Conservation (phyloP, 2,329 filamentous ascomycete species). For the Microcyclosporella mali region DNA sequence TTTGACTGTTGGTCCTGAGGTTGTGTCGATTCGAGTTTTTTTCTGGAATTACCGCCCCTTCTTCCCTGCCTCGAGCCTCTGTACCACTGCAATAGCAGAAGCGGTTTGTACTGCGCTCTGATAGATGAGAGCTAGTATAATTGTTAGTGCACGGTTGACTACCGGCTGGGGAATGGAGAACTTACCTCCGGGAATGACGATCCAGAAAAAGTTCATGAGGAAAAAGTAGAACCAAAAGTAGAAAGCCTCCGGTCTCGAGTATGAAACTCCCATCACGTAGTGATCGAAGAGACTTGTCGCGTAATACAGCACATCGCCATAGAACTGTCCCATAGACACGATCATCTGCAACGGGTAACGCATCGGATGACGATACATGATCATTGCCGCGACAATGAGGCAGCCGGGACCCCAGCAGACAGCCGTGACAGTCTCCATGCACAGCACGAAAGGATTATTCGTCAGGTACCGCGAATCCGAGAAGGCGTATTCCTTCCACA, state of each 20-base stretch:
- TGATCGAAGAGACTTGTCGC: constrained; percentile 58
- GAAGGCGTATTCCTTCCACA: constrained; percentile 89
- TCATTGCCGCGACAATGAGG: constrained; percentile 50
- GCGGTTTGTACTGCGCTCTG: constrained; percentile 21
- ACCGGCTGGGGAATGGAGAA: constrained; percentile 12
- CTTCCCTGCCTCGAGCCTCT: constrained; percentile 20
- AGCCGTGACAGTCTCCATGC: constrained; percentile 75
- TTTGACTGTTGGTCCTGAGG: not conserved
- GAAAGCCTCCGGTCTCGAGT: constrained; percentile 56
- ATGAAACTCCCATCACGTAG: constrained; percentile 47
- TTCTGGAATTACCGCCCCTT: constrained; percentile 14
- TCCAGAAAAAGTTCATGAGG: constrained; percentile 62
- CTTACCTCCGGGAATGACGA: constrained; percentile 54
- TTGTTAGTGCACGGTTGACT: constrained; percentile 6
- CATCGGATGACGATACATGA: constrained; percentile 49
- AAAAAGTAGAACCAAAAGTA: constrained; percentile 64
- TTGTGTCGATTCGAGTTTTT: not conserved
- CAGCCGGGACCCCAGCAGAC: constrained; percentile 62
- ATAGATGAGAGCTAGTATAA: constrained; percentile 23
- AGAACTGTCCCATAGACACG: constrained; percentile 58
- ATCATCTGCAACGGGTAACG: constrained; percentile 55
- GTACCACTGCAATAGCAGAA: constrained; percentile 19
- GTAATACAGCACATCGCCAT: constrained; percentile 60
- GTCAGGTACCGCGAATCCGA: constrained; percentile 84
- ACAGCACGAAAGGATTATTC: constrained; percentile 76